Conservation (phyloP, 2,329 filamentous ascomycete species). For the Drechslerella coelobrocha region DNA sequence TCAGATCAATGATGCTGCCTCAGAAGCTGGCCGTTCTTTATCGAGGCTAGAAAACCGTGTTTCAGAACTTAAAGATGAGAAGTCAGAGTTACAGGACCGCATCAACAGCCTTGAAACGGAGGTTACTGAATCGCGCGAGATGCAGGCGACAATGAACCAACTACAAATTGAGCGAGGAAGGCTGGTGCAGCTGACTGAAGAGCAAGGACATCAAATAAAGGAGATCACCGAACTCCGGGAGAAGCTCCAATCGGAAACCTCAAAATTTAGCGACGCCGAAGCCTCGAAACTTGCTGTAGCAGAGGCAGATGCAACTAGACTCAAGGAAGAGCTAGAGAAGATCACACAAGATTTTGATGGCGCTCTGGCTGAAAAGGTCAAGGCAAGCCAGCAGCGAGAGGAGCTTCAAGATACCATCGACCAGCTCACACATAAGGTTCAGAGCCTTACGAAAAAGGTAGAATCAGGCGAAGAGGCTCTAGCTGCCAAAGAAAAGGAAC, state of each 20-base stretch:
- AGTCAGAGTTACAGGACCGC: slow-evolving; percentile 23
- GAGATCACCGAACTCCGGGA: slow-evolving; percentile 22
- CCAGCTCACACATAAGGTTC: slow-evolving; percentile 21
- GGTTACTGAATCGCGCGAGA: slow-evolving; percentile 31
- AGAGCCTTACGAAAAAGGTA: slow-evolving; percentile 29
- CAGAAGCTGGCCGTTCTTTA: slow-evolving; percentile 32
- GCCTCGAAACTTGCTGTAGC: slow-evolving; percentile 23
- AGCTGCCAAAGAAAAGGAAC: slow-evolving; percentile 26
- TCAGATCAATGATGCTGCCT: slow-evolving; percentile 40
- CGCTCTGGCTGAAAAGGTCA: slow-evolving; percentile 28
- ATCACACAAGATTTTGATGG: slow-evolving; percentile 25
- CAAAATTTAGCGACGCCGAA: slow-evolving; percentile 30
- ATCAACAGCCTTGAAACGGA: slow-evolving; percentile 27
- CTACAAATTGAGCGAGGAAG: slow-evolving; percentile 40
- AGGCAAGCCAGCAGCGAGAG: slow-evolving; percentile 18
- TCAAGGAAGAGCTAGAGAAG: slow-evolving; percentile 29
- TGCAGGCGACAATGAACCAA: slow-evolving; percentile 38
- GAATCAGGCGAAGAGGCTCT: slow-evolving; percentile 8
- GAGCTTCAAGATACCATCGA: slow-evolving; percentile 20
- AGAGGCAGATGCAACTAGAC: slow-evolving; percentile 22
- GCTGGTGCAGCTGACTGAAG: slow-evolving; percentile 19
- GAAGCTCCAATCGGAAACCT: slow-evolving; percentile 27
- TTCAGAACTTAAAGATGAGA: slow-evolving; percentile 42
- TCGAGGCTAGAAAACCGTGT: slow-evolving; percentile 43
- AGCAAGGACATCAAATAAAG: slow-evolving; percentile 39